Conservation (phyloP, 176 grass and related monocot genomes). For the Poa pratensis region DNA sequence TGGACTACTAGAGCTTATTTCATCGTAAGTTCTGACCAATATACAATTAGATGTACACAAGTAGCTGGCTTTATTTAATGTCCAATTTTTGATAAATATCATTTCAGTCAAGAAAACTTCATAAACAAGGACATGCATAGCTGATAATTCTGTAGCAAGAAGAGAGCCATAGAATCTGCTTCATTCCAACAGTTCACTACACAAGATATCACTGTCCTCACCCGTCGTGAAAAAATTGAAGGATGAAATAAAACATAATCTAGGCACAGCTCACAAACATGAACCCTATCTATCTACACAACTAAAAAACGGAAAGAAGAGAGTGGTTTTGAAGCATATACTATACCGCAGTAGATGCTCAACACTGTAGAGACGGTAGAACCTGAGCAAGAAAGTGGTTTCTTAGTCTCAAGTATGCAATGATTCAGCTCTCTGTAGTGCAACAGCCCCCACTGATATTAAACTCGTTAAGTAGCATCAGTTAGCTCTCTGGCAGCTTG, state of each 20-base stretch:
- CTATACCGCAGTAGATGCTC: conserved; percentile 29
- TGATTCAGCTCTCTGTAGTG: conserved; percentile 17
- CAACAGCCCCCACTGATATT: conserved; percentile 6
- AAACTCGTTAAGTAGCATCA: not conserved
- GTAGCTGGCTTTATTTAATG: not conserved
- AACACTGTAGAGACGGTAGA: not conserved
- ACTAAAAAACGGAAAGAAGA: not conserved
- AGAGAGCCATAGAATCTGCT: not conserved
- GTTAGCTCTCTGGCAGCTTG: conserved; percentile 34
- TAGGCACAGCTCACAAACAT: conserved; percentile 3
- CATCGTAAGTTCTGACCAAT: not conserved
- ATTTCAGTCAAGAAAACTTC: not conserved
- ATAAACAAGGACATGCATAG: not conserved
- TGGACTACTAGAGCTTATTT: not conserved
- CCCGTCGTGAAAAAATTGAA: not conserved
- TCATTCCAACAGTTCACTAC: not conserved
- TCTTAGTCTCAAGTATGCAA: conserved; percentile 13
- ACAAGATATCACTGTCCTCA: conserved; percentile 11
- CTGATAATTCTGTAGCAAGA: not conserved
- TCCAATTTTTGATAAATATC: not conserved
- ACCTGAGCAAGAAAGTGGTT: not conserved
- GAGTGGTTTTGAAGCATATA: not conserved
- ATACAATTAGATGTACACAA: not conserved
- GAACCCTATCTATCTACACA: conserved; percentile 27
- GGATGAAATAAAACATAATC: conserved; percentile 25